Base-by-base conservation (phyloP, 345 rosid genomes). In the Melastoma malabathricum region DNA sequence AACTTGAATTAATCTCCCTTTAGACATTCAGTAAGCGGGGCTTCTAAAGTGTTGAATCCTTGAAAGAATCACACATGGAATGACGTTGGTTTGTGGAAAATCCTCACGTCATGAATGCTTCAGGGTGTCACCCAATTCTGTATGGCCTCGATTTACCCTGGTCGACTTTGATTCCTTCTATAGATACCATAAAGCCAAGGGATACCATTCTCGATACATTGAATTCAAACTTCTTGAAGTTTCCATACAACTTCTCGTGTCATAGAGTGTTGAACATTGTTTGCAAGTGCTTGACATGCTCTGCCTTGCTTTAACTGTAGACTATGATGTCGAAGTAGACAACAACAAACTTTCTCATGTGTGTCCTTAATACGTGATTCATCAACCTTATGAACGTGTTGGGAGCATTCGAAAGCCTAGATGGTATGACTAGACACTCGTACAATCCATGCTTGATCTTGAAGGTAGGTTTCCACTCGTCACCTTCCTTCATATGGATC, bases 291-390 rank as follows among this genome's bases (percentile, higher is more conserved):
- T 4, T 0, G 0, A 18, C 15, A 8, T 52, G 50, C 2, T 55
- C 31, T 6, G 5, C 2, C 16, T 14, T 8, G 16, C 12, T 38
- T 2, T 15, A 6, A n/a, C n/a, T 53, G 25, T 46, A 46, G 5
- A 61, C 46, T 19, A 54, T 13, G 12, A 64, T 57, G 16, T 64
- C 49, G 23, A 57, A 64, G 23, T 51, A 57, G 4, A 51, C 17
- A 23, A 58, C 44, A 6, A 51, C 31, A 45, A 57, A 62, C 18
- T 6, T n/a, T 0, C 47, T 15, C 17, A 51, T 50, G 22, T 50
- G 51, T 5, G 51, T 14, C n/a, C 18, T 29, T 0, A 58, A 14
- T 1, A 53, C 58, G 3, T 62, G 55, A 14, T 38, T 48, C 56
- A 54, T 61, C 0, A 55, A 14, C 1, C 22, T 18, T 55, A 41